Evolutionary conservation across 2,329 filamentous ascomycete species (phyloP).

Genomic region (Cryphonectria radicalis): DNA sequence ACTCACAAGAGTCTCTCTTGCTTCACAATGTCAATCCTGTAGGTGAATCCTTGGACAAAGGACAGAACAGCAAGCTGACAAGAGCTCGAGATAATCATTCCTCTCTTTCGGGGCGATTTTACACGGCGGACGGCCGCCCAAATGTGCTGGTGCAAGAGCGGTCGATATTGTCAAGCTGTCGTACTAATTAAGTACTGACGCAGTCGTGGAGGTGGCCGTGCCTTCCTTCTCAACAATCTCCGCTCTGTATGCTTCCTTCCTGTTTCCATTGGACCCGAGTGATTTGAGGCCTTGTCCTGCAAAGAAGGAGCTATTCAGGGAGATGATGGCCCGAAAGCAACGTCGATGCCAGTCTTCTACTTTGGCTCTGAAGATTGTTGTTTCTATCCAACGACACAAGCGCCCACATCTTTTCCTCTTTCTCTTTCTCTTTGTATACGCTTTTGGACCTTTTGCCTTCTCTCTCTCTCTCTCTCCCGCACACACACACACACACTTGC

Average conservation of each 20-base stretch:
- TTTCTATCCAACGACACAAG: neutral
- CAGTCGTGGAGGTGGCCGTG: neutral
- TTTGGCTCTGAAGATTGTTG: neutral
- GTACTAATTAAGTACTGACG: neutral
- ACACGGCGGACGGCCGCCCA: neutral
- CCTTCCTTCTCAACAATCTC: neutral
- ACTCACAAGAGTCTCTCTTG: neutral
- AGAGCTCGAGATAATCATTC: neutral
- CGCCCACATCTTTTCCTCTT: neutral
- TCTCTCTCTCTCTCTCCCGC: neutral
- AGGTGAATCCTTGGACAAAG: neutral
- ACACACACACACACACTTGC: neutral
- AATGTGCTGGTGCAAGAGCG: neutral
- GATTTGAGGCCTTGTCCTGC: neutral
- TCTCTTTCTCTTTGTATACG: neutral
- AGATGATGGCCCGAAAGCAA: neutral
- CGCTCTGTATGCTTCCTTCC: neutral
- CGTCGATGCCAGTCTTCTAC: neutral
- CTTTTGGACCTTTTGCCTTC: too few relatives aligned
- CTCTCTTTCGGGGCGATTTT: neutral
- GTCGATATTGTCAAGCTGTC: neutral
- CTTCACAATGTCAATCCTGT: neutral
- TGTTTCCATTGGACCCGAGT: neutral
- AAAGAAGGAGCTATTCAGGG: neutral
- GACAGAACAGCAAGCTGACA: neutral